These are phyloP conservation scores for Trametes meyenii DNA, from an alignment of 768 basidiomycete species.

Conservation along the genomic window DNA sequence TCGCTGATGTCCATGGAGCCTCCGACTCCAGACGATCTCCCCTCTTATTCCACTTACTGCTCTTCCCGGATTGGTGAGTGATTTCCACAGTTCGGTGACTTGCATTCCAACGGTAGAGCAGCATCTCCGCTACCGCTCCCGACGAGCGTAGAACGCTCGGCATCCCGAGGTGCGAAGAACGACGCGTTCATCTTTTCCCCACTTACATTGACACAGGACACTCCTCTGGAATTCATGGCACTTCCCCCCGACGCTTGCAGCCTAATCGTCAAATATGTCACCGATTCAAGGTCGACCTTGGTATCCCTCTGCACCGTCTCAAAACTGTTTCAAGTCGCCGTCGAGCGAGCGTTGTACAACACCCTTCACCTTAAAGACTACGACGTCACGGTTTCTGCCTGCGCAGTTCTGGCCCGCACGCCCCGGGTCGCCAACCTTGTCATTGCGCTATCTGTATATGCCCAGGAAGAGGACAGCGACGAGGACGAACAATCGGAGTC, in stretches of 20 bases:
- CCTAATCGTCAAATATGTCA: slow-evolving; percentile 56
- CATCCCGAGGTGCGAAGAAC: not conserved
- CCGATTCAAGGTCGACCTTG: slow-evolving; percentile 52
- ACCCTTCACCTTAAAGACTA: slow-evolving; percentile 51
- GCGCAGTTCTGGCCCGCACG: slow-evolving; percentile 47
- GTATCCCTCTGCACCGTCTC: slow-evolving; percentile 61
- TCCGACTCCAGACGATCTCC: not conserved
- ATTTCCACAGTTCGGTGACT: not conserved
- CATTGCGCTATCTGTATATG: slow-evolving; percentile 54
- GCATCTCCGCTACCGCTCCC: not conserved
- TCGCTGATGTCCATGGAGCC: not conserved
- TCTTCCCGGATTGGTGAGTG: not conserved
- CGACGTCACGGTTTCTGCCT: slow-evolving; percentile 45
- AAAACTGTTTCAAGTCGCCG: slow-evolving; percentile 53
- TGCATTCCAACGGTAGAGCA: not conserved
- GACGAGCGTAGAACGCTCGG: not conserved
- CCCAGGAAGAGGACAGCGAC: slow-evolving; percentile 37
- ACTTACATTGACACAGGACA: not conserved
- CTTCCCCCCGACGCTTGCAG: slow-evolving; percentile 61
- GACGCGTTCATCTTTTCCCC: not conserved
- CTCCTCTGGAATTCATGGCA: slow-evolving; percentile 47
- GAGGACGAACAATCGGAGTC: slow-evolving; percentile 22
- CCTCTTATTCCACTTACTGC: not conserved
- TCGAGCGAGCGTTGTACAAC: slow-evolving; percentile 63
- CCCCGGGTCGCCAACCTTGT: slow-evolving; percentile 56